Evolutionary conservation across 177 flowering plant genomes (phyloP), one percentile per base, ranked within the genome.

Genomic region (Vitis hybrid): DNA sequence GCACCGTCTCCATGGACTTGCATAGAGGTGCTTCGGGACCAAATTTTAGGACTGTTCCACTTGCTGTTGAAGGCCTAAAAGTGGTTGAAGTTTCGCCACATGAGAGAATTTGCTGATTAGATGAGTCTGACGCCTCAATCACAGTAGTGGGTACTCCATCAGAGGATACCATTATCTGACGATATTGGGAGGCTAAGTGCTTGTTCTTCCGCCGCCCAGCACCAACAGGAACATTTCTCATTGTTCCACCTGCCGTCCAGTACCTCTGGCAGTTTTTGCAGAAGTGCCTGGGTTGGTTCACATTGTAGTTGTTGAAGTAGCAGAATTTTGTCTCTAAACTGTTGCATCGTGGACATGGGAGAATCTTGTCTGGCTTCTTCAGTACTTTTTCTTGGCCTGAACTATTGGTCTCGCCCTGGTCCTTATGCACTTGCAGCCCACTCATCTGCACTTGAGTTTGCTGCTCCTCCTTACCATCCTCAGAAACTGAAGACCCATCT

Each of bases 181-280:
- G 76, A 56, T 74, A 83, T 50, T 85, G 85, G 23, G 83, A 79
- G 15, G 84, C 72, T 5, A 73, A 70, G 54, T 83, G 85, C 83
- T 88, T 86, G 69, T 86, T 83, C 76, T 85, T 88, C 12, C 89
- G 75, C 23, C 88, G 60, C 1, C 91, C 89, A 51, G 91, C 88
- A 19, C 91, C 91, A 18, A 88, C 76, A 17, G 89, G 88, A 56
- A 88, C 91, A 75, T 86, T 88, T 75, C 91, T 79, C 89, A 84
- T 84, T 6, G 87, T 83, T 48, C 91, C 89, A 19, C 91, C 91
- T 57, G 86, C 89, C 7, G 91, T 88, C 91, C 91, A 88, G 75
- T 88, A 88, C 72, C 91, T 82, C 65, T 85, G 91, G 77, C 91
- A 88, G 56, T 85, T 84, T 80, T 78, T 83, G 78, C 91, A 88